Evolutionary conservation across 345 rosid genomes (phyloP).

Genomic region (Iberis pinnata): DNA sequence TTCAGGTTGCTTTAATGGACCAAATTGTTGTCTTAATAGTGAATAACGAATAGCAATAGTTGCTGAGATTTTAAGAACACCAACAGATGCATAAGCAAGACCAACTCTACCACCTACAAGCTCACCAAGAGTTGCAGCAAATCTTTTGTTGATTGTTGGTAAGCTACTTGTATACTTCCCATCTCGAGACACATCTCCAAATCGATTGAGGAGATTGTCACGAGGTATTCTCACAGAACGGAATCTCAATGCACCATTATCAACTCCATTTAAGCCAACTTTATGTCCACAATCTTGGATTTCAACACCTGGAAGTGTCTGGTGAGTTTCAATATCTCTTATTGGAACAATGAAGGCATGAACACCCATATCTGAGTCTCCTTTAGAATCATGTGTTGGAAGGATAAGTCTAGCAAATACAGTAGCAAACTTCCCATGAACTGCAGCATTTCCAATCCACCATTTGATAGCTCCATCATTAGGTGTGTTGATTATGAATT

Average conservation of each 20-base stretch:
- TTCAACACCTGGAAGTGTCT: constrained; percentile 83
- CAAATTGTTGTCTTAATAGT: constrained; percentile 87
- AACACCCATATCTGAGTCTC: constrained; percentile 85
- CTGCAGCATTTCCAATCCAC: constrained; percentile 99
- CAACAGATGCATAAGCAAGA: constrained; percentile 80
- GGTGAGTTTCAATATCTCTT: constrained; percentile 74
- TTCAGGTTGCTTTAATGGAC: constrained; percentile 95
- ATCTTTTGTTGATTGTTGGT: constrained; percentile 85
- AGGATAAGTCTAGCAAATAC: constrained; percentile 82
- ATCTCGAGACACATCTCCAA: constrained; percentile 88
- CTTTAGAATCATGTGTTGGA: constrained; percentile 80
- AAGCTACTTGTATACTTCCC: constrained; percentile 92
- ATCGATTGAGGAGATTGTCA: constrained; percentile 93
- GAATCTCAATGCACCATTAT: constrained; percentile 93
- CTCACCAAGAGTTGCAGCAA: constrained; percentile 94
- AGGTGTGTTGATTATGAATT: constrained; percentile 75
- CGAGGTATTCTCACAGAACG: constrained; percentile 80
- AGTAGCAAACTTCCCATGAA: constrained; percentile 90
- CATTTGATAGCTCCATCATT: constrained; percentile 96
- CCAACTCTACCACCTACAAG: constrained; percentile 97
- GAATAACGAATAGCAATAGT: constrained; percentile 89
- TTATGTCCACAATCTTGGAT: constrained; percentile 95
- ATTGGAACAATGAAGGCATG: constrained; percentile 96
- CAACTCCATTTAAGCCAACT: constrained; percentile 94
- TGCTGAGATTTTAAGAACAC: constrained; percentile 71